These are phyloP conservation scores for Ensete glaucum DNA, from an alignment of 176 grass and related monocot species.

Conservation along the genomic window DNA sequence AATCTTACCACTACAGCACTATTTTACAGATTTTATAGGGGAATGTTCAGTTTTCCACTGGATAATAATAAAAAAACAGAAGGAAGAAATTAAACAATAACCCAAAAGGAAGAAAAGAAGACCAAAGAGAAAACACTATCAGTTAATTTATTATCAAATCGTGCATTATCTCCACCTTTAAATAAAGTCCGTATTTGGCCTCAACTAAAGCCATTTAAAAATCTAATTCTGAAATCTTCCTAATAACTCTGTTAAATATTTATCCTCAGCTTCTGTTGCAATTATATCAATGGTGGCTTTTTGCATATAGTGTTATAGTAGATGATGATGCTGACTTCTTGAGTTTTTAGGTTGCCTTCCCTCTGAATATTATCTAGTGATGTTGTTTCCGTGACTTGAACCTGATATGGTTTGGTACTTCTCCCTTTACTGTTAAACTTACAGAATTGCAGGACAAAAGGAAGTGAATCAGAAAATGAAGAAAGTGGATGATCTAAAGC, in stretches of 20 bases:
- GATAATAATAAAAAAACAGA: background rate
- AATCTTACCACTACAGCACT: no score
- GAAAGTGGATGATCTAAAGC: background rate
- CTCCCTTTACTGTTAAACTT: background rate
- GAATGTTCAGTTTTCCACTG: background rate
- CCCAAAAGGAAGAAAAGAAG: background rate
- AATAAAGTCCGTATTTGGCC: no score
- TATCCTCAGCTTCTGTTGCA: background rate
- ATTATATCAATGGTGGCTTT: background rate
- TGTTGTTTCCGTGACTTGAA: no score
- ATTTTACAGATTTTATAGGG: background rate
- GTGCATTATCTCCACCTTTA: no score
- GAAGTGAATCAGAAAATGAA: background rate
- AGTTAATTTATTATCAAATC: no score
- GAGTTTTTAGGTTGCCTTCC: background rate
- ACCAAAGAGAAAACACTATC: no score
- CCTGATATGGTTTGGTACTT: no score
- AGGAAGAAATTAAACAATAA: background rate
- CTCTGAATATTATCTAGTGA: no score
- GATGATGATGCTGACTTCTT: background rate
- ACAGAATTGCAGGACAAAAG: background rate
- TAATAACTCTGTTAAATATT: background rate
- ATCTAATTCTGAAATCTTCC: background rate
- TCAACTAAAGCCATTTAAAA: background rate
- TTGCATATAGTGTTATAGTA: background rate